These are phyloP conservation scores for Blepharisma japonicum DNA, from an alignment of 73 alveolate species.

Conservation along the genomic window DNA sequence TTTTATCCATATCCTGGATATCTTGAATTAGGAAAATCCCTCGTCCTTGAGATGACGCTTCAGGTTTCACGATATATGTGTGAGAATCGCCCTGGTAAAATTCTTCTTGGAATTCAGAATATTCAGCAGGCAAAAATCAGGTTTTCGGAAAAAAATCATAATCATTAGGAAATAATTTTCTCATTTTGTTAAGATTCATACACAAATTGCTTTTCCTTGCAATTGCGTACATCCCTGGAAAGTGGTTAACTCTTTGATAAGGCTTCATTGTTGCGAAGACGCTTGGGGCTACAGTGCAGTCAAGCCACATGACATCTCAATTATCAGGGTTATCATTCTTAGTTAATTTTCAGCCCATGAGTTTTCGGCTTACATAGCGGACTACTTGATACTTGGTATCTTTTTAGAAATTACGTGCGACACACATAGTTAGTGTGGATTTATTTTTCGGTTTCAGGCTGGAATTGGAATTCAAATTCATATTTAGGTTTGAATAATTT, in stretches of 20 bases:
- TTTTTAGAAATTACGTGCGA: neutral
- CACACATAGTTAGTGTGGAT: no score
- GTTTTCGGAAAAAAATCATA: conserved; percentile 53
- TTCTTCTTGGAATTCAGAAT: neutral
- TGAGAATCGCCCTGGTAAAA: conserved; percentile 20
- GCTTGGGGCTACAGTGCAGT: conserved; percentile 8
- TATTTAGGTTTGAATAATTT: no score
- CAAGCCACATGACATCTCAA: conserved; percentile 28
- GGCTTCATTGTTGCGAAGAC: neutral
- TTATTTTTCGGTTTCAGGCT: no score
- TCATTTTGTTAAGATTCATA: conserved; percentile 32
- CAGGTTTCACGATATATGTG: conserved; percentile 46
- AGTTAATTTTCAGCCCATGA: neutral
- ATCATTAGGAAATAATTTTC: conserved; percentile 33
- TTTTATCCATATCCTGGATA: conserved; percentile 32
- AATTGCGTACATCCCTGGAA: conserved; percentile 43
- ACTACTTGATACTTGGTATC: conserved; percentile 7
- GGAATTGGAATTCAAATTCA: no score
- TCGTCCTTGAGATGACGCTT: conserved; percentile 46
- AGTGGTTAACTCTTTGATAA: conserved; percentile 38
- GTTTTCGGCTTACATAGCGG: conserved; percentile 28
- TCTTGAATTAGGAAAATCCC: conserved; percentile 43
- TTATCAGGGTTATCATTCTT: neutral
- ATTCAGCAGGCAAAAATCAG: conserved; percentile 43
- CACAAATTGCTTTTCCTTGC: conserved; percentile 34